phyloP scores from a whole-genome alignment of 2,329 filamentous ascomycete species.

The Colletotrichum paranaense region DNA sequence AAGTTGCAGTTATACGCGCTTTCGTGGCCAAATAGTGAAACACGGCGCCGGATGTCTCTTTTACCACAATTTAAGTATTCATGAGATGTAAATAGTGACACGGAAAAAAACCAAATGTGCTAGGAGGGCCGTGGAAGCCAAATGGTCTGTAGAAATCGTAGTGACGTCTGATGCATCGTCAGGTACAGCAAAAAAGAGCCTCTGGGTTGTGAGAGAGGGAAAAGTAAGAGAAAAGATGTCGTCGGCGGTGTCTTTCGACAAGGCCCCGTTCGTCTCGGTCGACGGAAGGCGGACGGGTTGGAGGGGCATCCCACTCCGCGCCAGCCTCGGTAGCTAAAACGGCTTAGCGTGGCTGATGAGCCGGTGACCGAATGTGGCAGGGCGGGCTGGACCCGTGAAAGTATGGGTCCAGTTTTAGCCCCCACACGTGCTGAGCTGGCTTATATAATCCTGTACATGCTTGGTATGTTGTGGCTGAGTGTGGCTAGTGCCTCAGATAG shows the following conservation, averaged over 20 bases:
- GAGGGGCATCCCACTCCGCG: conserved; percentile 25
- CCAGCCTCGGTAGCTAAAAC: conserved; percentile 31
- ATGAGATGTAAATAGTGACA: conserved; percentile 1
- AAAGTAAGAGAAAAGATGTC: neutral
- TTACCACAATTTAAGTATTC: neutral
- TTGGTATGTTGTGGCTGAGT: neutral
- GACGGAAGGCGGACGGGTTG: neutral
- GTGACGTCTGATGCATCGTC: conserved; percentile 14
- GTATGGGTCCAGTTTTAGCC: neutral
- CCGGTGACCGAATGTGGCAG: conserved; percentile 31
- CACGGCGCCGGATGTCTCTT: neutral
- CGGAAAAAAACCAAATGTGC: neutral
- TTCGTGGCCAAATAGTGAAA: neutral
- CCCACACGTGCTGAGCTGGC: neutral
- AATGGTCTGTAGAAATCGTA: conserved; percentile 1
- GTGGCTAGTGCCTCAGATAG: neutral
- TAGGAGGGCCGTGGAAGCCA: conserved; percentile 26
- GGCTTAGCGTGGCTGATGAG: conserved; percentile 27
- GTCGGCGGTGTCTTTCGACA: conserved; percentile 14
- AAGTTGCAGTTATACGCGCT: neutral
- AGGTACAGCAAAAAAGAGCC: neutral
- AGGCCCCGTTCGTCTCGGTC: conserved; percentile 14
- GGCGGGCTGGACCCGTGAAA: neutral
- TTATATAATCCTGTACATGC: neutral
- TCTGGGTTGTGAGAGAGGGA: neutral